Evolutionary conservation across 345 rosid species (phyloP), one percentile per base, ranked within the genome.

Genomic region (Boechera retrofracta): DNA sequence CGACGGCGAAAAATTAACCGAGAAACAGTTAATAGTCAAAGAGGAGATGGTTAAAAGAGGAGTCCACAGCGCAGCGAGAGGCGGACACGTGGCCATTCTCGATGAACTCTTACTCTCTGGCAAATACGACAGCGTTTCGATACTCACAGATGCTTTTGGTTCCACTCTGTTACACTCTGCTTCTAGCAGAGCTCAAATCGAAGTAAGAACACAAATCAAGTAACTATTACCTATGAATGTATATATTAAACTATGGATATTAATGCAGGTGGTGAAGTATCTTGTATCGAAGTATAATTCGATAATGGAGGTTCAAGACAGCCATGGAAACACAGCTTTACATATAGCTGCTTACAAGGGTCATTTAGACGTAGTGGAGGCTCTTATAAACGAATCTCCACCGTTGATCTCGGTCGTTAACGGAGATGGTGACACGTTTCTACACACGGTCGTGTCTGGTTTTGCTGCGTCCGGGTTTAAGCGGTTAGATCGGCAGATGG

Each of bases 301-400:
- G 0, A 80, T 87, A 5, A 71, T 87, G 45, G 72, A 61, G 53
- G 71, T 82, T 44, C 81, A 77, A 15, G 98, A 95, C 62, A 71
- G 83, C 78, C 87, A 79, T 72, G 98, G 94, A 77, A 92, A 89
- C 82, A 90, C 96, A 10, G 93, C 97, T 21, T 79, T 95, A 10
- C 99, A 92, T 47, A 79, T 92, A 18, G 94, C 98, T 64, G 94
- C 96, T 63, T 86, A 89, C 82, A 71, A 91, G 32, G 99, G 99
- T 42, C 80, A 85, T 83, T 80, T 87, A 55, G 77, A 74, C 45
- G 89, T 89, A 18, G 84, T 82, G 29, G 88, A 86, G 71, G 60
- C 86, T 77, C 84, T 95, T 49, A 72, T 95, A 67, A 73, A 10
- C 9, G 63, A 83, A 74, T 80, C 88, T 74, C 87, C 89, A 15